Evolutionary conservation across 495 filamentous ascomycete species (phyloP), one percentile per base, ranked within the genome.

Genomic region (Aspergillus incahuasiensis): DNA sequence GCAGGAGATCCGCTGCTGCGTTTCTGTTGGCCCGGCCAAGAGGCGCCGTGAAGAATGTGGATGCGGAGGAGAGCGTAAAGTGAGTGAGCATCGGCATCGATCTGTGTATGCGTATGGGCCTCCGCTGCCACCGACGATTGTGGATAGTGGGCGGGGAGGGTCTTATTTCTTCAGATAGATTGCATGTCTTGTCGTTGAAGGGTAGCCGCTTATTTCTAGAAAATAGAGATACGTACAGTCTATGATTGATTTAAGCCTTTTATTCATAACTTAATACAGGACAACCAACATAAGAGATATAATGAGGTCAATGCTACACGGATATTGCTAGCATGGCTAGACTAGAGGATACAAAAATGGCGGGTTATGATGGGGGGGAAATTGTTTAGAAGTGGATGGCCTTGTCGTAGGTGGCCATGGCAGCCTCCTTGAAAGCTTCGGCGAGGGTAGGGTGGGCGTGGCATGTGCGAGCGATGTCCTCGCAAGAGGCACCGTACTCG

Each of bases 391-490:
- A 95, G 79, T 98, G 94, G 71, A 98, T 96, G 55, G 94, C 84
- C 81, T 96, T 97, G 61, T 84, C 84, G 80, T 96, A 92, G 48
- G 92, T 96, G 57, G 90, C 90, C 94, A 98, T 98, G 54, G 94
- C 94, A 61, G 94, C 94, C 85, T 98, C 94, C 82, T 98, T 98
- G 81, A 98, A 97, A 42, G 94, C 94, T 80, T 98, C 94, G 15
- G 92, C 83, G 53, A 97, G 82, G 54, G 94, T 97, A 54, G 94
- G 94, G 81, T 98, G 92, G 43, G 94, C 92, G 78, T 98, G 94
- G 74, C 89, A 92, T 52, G 94, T 97, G 63, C 92, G 86, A 54
- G 87, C 92, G 66, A 98, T 86, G 76, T 97, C 95, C 80, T 97
- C 94, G 64, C 84, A 88, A 57, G 87, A 92, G 21, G 94, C 94